Evolutionary conservation across 306 rosid genomes (phyloP), one percentile per base, ranked within the genome.

Genomic region (Trifolium dubium): DNA sequence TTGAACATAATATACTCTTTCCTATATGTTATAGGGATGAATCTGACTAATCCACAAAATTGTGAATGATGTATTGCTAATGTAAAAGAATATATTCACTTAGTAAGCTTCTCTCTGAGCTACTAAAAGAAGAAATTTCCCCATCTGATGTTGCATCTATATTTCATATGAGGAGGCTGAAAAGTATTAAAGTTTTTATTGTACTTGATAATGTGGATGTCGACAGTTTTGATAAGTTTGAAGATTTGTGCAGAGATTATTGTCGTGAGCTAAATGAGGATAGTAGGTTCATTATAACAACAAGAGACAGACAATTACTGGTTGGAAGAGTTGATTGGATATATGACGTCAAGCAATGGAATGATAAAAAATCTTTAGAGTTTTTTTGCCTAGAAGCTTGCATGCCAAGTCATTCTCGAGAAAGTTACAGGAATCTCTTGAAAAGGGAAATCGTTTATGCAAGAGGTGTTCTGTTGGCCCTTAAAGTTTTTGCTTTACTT

Each of bases 161-260:
- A 23, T 61, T 61, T 7, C 0, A 5, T 14, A 40, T 13, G 67
- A 74, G 54, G 8, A 75, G 73, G 14, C 69, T 80, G 2, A 13
- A n/a, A 0, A 1, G 64, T 8, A 75, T 63, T 11, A 63, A 46
- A 4, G 69, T 70, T 75, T 35, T 75, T 1, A 28, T 81, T 28
- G 77, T 81, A 4, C 58, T 75, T 46, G 81, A 81, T 70, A 71
- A 76, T 12, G 30, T 81, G 15, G 43, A n/a, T n/a, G n/a, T n/a
- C n/a, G n/a, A 61, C n/a, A 63, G 30, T 51, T 10, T 3, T 0
- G 19, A 69, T 0, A 62, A 17, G 10, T 31, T 80, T 1, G 77
- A 80, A 14, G n/a, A 51, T 32, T 50, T 80, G 28, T 40, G 51
- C 4, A 13, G 31, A 10, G 63, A 69, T 2, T n/a, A 0, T n/a